A percentile compares a stretch with the other conserved stretches of the same genome.
phyloP scores from a whole-genome alignment of 2,329 filamentous ascomycete species.

The Monosporascus sp. region DNA sequence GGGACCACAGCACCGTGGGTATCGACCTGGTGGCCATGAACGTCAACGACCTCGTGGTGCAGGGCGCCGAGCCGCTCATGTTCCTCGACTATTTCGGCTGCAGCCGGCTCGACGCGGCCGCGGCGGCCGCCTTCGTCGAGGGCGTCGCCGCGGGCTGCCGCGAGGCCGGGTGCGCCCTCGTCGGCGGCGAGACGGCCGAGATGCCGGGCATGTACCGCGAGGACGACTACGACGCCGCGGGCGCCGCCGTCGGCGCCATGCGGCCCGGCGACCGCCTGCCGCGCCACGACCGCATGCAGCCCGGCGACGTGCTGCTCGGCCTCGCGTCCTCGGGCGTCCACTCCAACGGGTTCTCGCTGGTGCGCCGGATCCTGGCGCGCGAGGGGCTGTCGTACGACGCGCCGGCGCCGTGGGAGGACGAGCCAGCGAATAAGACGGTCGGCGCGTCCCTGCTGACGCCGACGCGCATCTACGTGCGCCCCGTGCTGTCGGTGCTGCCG shows the following conservation, averaged over 20 bases:
- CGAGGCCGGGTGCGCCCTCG: constrained; percentile 78
- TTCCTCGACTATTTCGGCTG: constrained; percentile 98
- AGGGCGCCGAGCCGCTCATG: constrained; percentile 89
- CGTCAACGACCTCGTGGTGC: constrained; percentile 94
- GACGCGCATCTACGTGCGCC: constrained; percentile 88
- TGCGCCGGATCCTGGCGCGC: constrained; percentile 77
- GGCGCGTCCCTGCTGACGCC: constrained; percentile 80
- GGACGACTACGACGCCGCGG: constrained; percentile 89
- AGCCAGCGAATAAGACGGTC: constrained; percentile 43
- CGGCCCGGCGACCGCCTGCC: constrained; percentile 66
- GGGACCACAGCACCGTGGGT: constrained; percentile 89
- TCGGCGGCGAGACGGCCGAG: constrained; percentile 97
- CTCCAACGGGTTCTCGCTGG: constrained; percentile 97
- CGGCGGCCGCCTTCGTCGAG: constrained; percentile 79
- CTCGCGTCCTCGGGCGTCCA: constrained; percentile 83
- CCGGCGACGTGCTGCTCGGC: constrained; percentile 81
- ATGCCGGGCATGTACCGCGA: constrained; percentile 93
- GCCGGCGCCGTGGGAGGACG: constrained; percentile 69
- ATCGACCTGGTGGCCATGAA: constrained; percentile 99
- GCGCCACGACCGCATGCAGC: constrained; percentile 65
- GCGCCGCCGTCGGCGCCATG: constrained; percentile 83
- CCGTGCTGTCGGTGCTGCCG: constrained; percentile 61
- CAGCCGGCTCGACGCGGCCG: constrained; percentile 73
- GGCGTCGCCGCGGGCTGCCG: constrained; percentile 86
- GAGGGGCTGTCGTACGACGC: constrained; percentile 67